Evolutionary conservation across 306 rosid genomes (phyloP), one percentile per base, ranked within the genome.

Genomic region (Albizia julibrissin): DNA sequence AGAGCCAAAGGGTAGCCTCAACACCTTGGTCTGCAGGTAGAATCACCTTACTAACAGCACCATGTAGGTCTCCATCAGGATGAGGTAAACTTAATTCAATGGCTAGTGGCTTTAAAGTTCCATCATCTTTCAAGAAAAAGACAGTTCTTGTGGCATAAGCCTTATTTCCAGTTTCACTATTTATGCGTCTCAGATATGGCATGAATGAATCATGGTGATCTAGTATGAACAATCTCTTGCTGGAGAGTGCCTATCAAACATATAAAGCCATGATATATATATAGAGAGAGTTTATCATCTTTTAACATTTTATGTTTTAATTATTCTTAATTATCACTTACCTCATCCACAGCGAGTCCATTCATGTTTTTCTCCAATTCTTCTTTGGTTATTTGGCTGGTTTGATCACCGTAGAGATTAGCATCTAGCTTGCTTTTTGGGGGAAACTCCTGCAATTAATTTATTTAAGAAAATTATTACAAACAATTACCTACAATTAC

Each of bases 81-180:
- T 89, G 90, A 0, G 97, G 97, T 81, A 85, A 77, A 75, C 94
- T 89, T 27, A 92, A 76, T 72, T 92, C 97, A 40, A 92, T 89
- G 39, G 84, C 97, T 61, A 93, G 15, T 74, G 98, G 98, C 81
- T 86, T 87, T 84, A 93, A 88, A 79, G 93, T 91, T 40, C 94
- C 93, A 85, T 91, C 90, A 21, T 79, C 78, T 84, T 90, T 81
- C 83, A 90, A 86, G 84, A 85, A 88, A 40, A 91, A 85, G 11
- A 93, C n/a, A 12, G 97, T 86, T 72, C 98, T 90, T n/a, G 87
- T 89, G 4, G 92, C 94, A 58, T 90, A 91, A 29, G 85, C 83
- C 87, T 88, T 91, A 27, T 87, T 76, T 62, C 82, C 40, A 6
- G 85, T 80, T 34, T 16, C 5, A 26, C 34, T 5, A 84, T 92